Evolutionary conservation across 352 stramenopile genomes (phyloP).

Genomic region (Discostella stelligera): DNA sequence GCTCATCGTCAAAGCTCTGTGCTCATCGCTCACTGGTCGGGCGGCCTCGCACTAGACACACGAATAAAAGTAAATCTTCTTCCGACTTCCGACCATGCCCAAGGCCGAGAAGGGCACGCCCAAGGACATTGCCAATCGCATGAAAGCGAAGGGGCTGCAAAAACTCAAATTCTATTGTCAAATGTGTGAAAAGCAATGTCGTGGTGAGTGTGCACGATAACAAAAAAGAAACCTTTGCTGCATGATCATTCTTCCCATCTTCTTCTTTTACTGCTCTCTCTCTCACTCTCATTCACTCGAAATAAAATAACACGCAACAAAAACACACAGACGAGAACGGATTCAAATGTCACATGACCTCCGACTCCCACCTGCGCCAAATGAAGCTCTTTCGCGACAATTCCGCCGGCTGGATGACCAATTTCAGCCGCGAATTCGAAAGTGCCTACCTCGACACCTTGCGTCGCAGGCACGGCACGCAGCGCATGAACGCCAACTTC

Average conservation of each 20-base stretch:
- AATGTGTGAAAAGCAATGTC: slow-evolving; percentile 98
- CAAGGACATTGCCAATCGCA: slow-evolving; percentile 83
- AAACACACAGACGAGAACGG: slow-evolving; percentile 95
- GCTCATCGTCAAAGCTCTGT: too few species aligned
- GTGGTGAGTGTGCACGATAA: background rate
- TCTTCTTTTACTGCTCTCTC: background rate
- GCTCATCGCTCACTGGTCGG: too few species aligned
- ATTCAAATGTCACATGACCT: slow-evolving; percentile 98
- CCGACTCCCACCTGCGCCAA: slow-evolving; percentile 96
- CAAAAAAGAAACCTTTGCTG: too few species aligned
- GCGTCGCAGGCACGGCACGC: slow-evolving; percentile 91
- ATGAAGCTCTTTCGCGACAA: slow-evolving; percentile 98
- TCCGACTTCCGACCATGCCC: too few species aligned
- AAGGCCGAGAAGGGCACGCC: slow-evolving; percentile 74
- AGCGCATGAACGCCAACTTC: slow-evolving; percentile 93
- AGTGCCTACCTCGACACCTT: slow-evolving; percentile 93
- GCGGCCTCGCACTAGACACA: too few species aligned
- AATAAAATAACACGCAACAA: background rate
- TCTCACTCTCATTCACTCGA: background rate
- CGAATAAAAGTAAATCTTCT: too few species aligned
- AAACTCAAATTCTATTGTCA: slow-evolving; percentile 98
- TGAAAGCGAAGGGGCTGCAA: slow-evolving; percentile 89
- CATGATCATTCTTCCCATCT: too few species aligned
- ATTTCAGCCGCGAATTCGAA: slow-evolving; percentile 90
- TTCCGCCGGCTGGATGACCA: slow-evolving; percentile 89